A percentile compares a stretch with the other conserved stretches of the same genome.
Evolutionary conservation across 257 asterid genomes (phyloP).

Genomic region (Fraxinus excelsior): DNA sequence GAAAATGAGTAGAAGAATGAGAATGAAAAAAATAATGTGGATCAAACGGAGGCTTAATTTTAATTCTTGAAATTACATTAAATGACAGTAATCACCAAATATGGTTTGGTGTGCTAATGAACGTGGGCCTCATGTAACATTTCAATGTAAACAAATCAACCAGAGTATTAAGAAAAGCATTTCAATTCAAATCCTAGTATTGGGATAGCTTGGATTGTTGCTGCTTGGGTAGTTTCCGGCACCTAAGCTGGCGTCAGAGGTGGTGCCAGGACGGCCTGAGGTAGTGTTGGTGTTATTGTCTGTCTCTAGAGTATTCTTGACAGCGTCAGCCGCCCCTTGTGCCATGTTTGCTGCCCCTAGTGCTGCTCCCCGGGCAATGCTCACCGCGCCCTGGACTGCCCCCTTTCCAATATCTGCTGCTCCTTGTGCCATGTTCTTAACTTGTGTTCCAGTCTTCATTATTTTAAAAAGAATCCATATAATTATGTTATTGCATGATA

Average conservation of each 20-base stretch:
- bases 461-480: neutral
- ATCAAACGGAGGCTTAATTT: no score
- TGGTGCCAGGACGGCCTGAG: slow-evolving; percentile 11
- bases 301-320: slow-evolving; percentile 38
- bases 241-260: neutral
- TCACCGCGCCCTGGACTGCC: slow-evolving; percentile 32
- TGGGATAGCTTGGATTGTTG: neutral
- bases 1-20: no score
- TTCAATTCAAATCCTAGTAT: neutral
- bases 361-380: slow-evolving; percentile 44
- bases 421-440: slow-evolving; percentile 31
- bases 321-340: neutral
- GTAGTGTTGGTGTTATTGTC: slow-evolving; percentile 11
- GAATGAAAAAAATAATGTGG: no score
- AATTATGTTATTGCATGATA: neutral
- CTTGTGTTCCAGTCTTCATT: slow-evolving; percentile 26
- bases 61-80: no score
- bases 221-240: neutral
- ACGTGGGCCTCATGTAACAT: neutral
- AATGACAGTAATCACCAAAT: neutral
- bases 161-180: neutral
- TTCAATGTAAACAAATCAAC: neutral
- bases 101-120: neutral
- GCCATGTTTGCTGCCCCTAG: slow-evolving; percentile 28
- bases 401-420: slow-evolving; percentile 45